phyloP scores from a whole-genome alignment of 2,329 filamentous ascomycete species.

The Pestalotiopsis sp. region DNA sequence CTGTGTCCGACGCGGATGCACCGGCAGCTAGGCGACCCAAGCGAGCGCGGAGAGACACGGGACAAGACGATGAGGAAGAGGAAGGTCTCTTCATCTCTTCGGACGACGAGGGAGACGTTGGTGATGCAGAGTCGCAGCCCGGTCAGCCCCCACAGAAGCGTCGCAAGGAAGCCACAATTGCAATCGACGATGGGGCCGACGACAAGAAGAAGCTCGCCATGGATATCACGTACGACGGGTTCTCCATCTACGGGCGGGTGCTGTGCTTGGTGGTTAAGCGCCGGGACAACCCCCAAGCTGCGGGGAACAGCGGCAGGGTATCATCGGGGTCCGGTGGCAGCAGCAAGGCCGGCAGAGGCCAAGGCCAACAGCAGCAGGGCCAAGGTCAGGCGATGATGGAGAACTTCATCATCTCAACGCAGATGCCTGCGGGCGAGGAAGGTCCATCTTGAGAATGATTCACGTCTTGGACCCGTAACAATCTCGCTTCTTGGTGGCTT shows the following conservation, averaged over 20 bases:
- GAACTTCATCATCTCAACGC: slow-evolving; percentile 83
- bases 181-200: slow-evolving; percentile 44
- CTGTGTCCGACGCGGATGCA: slow-evolving; percentile 26
- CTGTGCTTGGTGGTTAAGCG: slow-evolving; percentile 87
- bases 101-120: slow-evolving; percentile 37
- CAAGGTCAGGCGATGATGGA: slow-evolving; percentile 74
- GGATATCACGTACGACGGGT: slow-evolving; percentile 90
- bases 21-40: slow-evolving; percentile 30
- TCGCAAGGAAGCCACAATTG: slow-evolving; percentile 37
- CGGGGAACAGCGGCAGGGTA: slow-evolving; percentile 31
- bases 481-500: background rate
- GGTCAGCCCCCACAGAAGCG: slow-evolving; percentile 47
- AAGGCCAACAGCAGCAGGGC: slow-evolving; percentile 20
- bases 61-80: slow-evolving; percentile 26
- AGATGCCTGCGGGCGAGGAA: slow-evolving; percentile 52
- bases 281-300: slow-evolving; percentile 58
- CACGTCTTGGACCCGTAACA: background rate
- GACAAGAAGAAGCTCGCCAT: slow-evolving; percentile 92
- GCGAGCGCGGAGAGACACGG: slow-evolving; percentile 32
- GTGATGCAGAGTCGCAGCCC: slow-evolving; percentile 26
- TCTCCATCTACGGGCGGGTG: slow-evolving; percentile 92
- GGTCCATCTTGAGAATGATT: slow-evolving; percentile 15
- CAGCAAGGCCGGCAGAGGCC: slow-evolving; percentile 25
- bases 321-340: slow-evolving; percentile 31
- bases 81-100: slow-evolving; percentile 37